Percentiles rank a stretch among this genome's conserved stretches.
These are phyloP conservation scores for Xylaria digitata DNA, from an alignment of 2,329 filamentous ascomycete species.

Conservation along the genomic window DNA sequence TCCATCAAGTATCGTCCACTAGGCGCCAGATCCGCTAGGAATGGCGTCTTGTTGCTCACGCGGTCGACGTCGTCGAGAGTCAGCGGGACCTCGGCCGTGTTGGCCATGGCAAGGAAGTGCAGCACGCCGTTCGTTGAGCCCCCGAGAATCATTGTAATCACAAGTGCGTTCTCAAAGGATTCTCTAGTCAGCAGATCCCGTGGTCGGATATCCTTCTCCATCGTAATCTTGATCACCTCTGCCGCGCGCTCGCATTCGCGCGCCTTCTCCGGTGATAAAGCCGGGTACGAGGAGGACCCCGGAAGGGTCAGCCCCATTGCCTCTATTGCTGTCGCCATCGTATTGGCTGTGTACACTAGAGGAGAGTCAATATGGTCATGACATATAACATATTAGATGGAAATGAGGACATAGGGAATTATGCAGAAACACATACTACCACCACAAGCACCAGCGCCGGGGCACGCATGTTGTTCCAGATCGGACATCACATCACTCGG, in stretches of 20 bases:
- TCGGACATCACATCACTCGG: conserved; percentile 86
- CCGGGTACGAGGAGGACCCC: conserved; percentile 85
- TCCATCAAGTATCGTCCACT: conserved; percentile 86
- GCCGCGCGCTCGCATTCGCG: conserved; percentile 87
- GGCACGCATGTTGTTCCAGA: conserved; percentile 82
- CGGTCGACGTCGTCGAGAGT: conserved; percentile 85
- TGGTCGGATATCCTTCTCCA: conserved; percentile 85
- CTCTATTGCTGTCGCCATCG: conserved; percentile 91
- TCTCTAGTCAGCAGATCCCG: conserved; percentile 82
- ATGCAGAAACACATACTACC: conserved; percentile 55
- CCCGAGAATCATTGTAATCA: conserved; percentile 91
- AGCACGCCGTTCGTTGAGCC: conserved; percentile 90
- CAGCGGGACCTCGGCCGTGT: conserved; percentile 80
- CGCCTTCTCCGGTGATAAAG: conserved; percentile 82
- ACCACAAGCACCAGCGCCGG: conserved; percentile 78
- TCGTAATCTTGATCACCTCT: conserved; percentile 79
- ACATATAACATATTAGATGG: neutral
- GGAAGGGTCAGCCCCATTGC: conserved; percentile 86
- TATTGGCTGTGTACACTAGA: conserved; percentile 88
- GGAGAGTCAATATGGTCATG: neutral
- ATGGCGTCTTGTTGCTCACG: conserved; percentile 84
- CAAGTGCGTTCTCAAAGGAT: conserved; percentile 88
- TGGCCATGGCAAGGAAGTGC: conserved; percentile 91
- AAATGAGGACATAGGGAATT: neutral
- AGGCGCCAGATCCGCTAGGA: conserved; percentile 86